Conservation (phyloP, 768 basidiomycete genomes). For the Boletus edulis region DNA sequence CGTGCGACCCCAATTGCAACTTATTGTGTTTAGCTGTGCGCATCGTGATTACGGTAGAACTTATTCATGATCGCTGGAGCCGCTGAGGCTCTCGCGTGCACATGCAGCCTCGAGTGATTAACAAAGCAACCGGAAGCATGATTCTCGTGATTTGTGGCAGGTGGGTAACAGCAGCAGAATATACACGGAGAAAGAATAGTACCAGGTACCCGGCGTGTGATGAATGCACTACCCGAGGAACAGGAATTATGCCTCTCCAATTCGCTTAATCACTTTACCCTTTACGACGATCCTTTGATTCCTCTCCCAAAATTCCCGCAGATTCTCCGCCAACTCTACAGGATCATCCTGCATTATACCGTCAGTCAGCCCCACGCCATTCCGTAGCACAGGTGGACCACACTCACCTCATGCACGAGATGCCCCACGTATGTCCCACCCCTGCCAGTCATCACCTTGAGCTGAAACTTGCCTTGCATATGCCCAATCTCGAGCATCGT, state of each 20-base stretch:
- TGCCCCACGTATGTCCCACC: conserved; percentile 70
- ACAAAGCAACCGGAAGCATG: too few species aligned
- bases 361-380: neutral
- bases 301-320: conserved; percentile 88
- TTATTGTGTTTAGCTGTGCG: too few species aligned
- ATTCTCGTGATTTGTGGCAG: too few species aligned
- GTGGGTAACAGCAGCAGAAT: too few species aligned
- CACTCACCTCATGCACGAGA: conserved; percentile 85
- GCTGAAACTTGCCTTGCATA: conserved; percentile 96
- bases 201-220: too few species aligned
- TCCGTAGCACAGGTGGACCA: neutral
- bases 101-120: too few species aligned
- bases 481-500: conserved; percentile 94
- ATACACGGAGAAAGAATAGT: too few species aligned
- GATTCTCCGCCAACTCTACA: conserved; percentile 67
- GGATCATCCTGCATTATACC: conserved; percentile 72
- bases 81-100: too few species aligned
- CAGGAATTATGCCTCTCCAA: conserved; percentile 41
- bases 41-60: too few species aligned
- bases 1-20: too few species aligned
- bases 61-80: too few species aligned
- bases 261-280: conserved; percentile 46
- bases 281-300: conserved; percentile 74
- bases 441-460: conserved; percentile 66
- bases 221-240: too few species aligned